Base-by-base conservation (phyloP, 1,139 yeast genomes). In the Suhomyces yuchorum region DNA sequence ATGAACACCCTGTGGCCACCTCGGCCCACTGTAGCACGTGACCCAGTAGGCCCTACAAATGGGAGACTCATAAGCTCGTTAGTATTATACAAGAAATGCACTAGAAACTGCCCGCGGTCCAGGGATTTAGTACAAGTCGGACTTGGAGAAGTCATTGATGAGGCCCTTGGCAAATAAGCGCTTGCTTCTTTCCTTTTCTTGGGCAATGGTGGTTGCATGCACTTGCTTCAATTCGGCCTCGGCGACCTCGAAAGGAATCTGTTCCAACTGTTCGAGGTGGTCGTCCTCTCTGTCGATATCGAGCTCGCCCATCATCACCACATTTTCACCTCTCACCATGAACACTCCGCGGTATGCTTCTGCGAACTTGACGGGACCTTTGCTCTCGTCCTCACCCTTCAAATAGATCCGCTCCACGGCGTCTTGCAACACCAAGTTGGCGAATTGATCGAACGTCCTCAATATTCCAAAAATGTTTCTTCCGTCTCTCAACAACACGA, bases 301-400 rank as follows among this genome's bases (percentile, higher is more conserved):
- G 47, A 93, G 80, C 65, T 93, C 98, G 19, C 99, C 99, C 67
- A 93, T 70, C 83, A 92, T 82, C n/a, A 92, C 96, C 14, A 93
- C 96, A 61, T 93, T 93, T 67, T 93, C 99, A 53, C 99, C 99
- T 70, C 99, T 87, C 35, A 95, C 87, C 75, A 95, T 82, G 62
- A 85, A 87, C 44, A 90, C 90, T 1, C 96, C 96, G 47, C 90
- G 79, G 50, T 79, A 78, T 22, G 73, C 75, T 65, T 93, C 97
- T 6, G 89, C 96, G 63, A 84, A 93, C 56, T 71, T 72, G 57
- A 57, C 76, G 59, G 59, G 77, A 68, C 52, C 55, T 24, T 48
- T 52, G 36, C 52, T 43, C 3, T 58, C 63, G 42, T 59, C 67
- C 26, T 56, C 59, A 18, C 61, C 63, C 35, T 61, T 62, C 54